phyloP scores from a whole-genome alignment of 768 basidiomycete species.

The Boletus subparvulus region DNA sequence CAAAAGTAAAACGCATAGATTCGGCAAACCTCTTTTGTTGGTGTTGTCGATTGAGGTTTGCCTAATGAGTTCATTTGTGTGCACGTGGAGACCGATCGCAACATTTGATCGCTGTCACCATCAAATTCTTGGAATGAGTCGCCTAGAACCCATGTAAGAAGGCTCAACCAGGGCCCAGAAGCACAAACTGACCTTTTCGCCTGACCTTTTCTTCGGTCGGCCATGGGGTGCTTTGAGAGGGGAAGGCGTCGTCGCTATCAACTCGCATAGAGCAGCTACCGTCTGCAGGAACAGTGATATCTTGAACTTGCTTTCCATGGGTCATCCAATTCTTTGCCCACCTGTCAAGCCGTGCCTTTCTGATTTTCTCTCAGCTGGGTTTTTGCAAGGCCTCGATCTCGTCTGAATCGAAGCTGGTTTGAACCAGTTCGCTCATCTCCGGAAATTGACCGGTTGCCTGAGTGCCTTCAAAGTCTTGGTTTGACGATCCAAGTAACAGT shows the following conservation, averaged over 20 bases:
- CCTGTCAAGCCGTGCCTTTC: slow-evolving; percentile 25
- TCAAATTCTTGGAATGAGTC: slow-evolving; percentile 31
- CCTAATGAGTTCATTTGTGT: slow-evolving; percentile 44
- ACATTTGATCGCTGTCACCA: slow-evolving; percentile 26
- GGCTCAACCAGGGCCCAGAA: neutral
- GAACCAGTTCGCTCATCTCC: slow-evolving; percentile 18
- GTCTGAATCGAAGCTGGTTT: slow-evolving; percentile 33
- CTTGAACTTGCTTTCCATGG: slow-evolving; percentile 31
- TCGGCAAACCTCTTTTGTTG: slow-evolving; percentile 42
- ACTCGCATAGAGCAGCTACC: slow-evolving; percentile 31
- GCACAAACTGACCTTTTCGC: slow-evolving; percentile 47
- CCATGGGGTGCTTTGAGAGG: slow-evolving; percentile 18
- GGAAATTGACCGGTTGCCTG: slow-evolving; percentile 33
- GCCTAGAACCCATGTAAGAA: slow-evolving; percentile 12
- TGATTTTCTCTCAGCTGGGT: slow-evolving; percentile 31
- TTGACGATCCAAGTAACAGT: slow-evolving; percentile 19
- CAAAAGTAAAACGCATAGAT: slow-evolving; percentile 30
- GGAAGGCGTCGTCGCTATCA: slow-evolving; percentile 18
- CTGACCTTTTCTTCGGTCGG: slow-evolving; percentile 36
- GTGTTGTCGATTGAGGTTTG: slow-evolving; percentile 38
- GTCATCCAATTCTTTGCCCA: slow-evolving; percentile 24
- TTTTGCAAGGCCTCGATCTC: slow-evolving; percentile 39
- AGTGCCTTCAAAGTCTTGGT: slow-evolving; percentile 7
- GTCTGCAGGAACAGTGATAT: neutral
- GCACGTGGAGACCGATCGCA: slow-evolving; percentile 25